These are phyloP conservation scores for Gomphus bonarii DNA, from an alignment of 1,284 basidiomycete species.

Conservation along the genomic window DNA sequence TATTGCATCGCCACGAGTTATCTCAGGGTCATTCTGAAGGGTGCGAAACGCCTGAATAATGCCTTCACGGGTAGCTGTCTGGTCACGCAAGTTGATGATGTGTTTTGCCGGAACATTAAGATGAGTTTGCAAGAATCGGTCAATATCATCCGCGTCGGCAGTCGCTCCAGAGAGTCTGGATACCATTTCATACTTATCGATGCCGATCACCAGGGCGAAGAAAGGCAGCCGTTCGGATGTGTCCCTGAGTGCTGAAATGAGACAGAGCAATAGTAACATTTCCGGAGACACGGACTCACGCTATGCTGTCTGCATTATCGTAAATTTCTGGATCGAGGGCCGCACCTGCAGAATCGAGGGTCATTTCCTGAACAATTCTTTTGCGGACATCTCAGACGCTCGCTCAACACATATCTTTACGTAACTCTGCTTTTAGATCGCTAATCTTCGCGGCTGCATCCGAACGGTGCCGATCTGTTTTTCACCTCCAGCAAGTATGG, in stretches of 20 bases:
- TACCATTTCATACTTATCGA: slow-evolving; percentile 16
- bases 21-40: slow-evolving; percentile 45
- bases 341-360: background rate
- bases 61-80: slow-evolving; percentile 43
- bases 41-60: slow-evolving; percentile 49
- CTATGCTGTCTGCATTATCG: background rate
- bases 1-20: slow-evolving; percentile 50
- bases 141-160: slow-evolving; percentile 19
- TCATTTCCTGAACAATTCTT: too few relatives aligned
- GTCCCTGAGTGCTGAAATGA: too few relatives aligned
- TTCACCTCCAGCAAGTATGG: slow-evolving; percentile 19
- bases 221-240: background rate
- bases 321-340: background rate
- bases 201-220: slow-evolving; percentile 21
- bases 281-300: background rate
- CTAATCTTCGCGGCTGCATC: too few relatives aligned
- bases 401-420: too few relatives aligned
- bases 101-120: slow-evolving; percentile 49
- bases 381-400: too few relatives aligned
- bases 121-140: slow-evolving; percentile 41
- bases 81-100: slow-evolving; percentile 43
- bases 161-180: slow-evolving; percentile 14
- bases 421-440: too few relatives aligned
- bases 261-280: too few relatives aligned
- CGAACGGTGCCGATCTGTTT: too few relatives aligned